Percentiles rank a stretch among this genome's conserved stretches.
Conservation (phyloP, 495 filamentous ascomycete genomes). For the Hypoxylon crocopeplum region DNA sequence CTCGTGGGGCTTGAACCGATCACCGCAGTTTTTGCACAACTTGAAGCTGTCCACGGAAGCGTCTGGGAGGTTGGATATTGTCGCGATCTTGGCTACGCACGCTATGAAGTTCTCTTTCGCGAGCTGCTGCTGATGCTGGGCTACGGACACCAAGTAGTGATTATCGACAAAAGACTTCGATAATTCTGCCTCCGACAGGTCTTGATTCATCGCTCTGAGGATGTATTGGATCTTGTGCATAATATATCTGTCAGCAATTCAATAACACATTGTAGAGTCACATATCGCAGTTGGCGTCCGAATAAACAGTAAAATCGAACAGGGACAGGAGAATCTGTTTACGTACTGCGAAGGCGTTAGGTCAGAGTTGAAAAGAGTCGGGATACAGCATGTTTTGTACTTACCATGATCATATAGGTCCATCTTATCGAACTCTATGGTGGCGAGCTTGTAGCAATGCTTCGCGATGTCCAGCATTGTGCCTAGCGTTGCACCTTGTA, state of each 20-base stretch:
- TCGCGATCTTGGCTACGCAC: background rate
- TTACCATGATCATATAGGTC: constrained; percentile 8
- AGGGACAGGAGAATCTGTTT: too few relatives aligned
- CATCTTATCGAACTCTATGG: constrained; percentile 18
- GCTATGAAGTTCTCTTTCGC: constrained; percentile 3
- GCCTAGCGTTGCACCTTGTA: background rate
- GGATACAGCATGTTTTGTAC: too few relatives aligned
- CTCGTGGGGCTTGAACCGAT: background rate
- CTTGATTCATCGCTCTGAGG: too few relatives aligned
- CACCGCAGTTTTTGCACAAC: constrained; percentile 11
- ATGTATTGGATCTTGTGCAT: background rate
- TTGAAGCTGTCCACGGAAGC: background rate
- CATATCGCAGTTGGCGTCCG: too few relatives aligned
- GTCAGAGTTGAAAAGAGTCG: too few relatives aligned
- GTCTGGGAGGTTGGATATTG: background rate
- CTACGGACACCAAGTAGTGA: background rate
- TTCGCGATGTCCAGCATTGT: constrained; percentile 10
- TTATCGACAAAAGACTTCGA: background rate
- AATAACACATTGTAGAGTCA: too few relatives aligned
- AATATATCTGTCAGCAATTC: too few relatives aligned
- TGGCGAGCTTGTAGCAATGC: background rate
- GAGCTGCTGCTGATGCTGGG: constrained; percentile 3
- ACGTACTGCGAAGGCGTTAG: too few relatives aligned
- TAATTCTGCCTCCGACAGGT: background rate
- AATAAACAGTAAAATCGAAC: too few relatives aligned